A percentile compares a stretch with the other conserved stretches of the same genome.
phyloP scores from a whole-genome alignment of 345 rosid species.

The Lumnitzera littorea region DNA sequence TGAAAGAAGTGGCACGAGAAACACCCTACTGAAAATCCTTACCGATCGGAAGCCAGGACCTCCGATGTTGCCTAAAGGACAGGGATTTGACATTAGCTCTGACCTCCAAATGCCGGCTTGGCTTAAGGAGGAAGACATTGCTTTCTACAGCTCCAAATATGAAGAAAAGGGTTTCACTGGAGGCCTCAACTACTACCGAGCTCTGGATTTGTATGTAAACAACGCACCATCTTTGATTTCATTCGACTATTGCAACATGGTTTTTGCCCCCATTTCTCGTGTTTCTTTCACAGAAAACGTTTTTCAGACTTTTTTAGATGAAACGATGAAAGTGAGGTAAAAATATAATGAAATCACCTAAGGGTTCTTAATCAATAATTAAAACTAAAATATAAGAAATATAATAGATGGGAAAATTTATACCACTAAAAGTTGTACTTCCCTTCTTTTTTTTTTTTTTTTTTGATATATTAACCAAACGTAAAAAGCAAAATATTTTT shows the following conservation, averaged over 20 bases:
- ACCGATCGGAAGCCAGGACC: conserved; percentile 42
- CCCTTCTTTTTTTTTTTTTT: too few species aligned
- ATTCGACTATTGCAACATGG: too few species aligned
- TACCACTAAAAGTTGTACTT: too few species aligned
- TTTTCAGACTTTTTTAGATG: too few species aligned
- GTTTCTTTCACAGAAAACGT: background rate
- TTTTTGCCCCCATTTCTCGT: background rate
- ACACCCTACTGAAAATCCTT: conserved; percentile 32
- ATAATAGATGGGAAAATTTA: too few species aligned
- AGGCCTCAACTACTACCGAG: conserved; percentile 70
- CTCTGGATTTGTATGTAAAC: conserved; percentile 51
- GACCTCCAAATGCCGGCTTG: conserved; percentile 42
- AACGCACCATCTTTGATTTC: background rate
- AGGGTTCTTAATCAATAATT: too few species aligned
- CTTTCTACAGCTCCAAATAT: conserved; percentile 35
- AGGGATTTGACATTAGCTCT: conserved; percentile 17
- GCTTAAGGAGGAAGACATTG: conserved; percentile 57
- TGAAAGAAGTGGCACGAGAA: conserved; percentile 23
- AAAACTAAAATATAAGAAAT: too few species aligned
- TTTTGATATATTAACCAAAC: too few species aligned
- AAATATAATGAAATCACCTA: too few species aligned
- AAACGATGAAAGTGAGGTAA: too few species aligned
- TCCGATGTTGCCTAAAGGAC: conserved; percentile 35
- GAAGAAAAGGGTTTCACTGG: conserved; percentile 60
- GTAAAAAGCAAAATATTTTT: too few species aligned